These are phyloP conservation scores for Pseudocercospora cruenta DNA, from an alignment of 2,329 filamentous ascomycete species.

Conservation along the genomic window DNA sequence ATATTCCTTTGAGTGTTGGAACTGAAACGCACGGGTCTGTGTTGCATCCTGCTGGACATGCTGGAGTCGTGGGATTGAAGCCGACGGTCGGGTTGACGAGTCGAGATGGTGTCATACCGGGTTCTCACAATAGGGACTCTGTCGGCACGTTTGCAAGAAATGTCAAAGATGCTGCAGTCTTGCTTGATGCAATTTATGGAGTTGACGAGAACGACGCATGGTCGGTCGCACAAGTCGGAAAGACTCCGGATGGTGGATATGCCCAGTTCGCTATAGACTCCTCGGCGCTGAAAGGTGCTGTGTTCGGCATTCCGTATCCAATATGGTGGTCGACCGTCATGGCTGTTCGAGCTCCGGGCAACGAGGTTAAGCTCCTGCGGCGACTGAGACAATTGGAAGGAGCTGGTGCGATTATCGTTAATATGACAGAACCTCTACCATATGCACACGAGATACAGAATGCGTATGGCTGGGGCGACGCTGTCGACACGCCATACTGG, in stretches of 20 bases:
- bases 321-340: constrained; percentile 65
- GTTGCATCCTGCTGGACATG: constrained; percentile 15
- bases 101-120: constrained; percentile 18
- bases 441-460: constrained; percentile 15
- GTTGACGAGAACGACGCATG: constrained; percentile 9
- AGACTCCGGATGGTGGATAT: constrained; percentile 61
- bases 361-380: constrained; percentile 8
- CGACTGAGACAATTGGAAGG: constrained; percentile 36
- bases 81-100: constrained; percentile 25
- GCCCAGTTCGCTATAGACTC: constrained; percentile 59
- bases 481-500: constrained; percentile 17
- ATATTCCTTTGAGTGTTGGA: constrained; percentile 31
- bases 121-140: constrained; percentile 18
- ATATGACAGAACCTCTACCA: constrained; percentile 62
- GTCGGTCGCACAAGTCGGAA: constrained; percentile 49
- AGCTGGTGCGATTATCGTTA: constrained; percentile 69
- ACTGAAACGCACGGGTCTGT: constrained; percentile 30
- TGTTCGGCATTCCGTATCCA: constrained; percentile 72
- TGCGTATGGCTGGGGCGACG: constrained; percentile 15
- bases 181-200: constrained; percentile 22
- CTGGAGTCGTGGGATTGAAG: constrained; percentile 24
- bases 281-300: constrained; percentile 60
- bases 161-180: constrained; percentile 21
- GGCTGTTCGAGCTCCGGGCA: constrained; percentile 46
- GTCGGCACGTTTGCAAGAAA: constrained; percentile 22